Conservation (phyloP, 176 grass and related monocot genomes). For the Eleusine coracana region DNA sequence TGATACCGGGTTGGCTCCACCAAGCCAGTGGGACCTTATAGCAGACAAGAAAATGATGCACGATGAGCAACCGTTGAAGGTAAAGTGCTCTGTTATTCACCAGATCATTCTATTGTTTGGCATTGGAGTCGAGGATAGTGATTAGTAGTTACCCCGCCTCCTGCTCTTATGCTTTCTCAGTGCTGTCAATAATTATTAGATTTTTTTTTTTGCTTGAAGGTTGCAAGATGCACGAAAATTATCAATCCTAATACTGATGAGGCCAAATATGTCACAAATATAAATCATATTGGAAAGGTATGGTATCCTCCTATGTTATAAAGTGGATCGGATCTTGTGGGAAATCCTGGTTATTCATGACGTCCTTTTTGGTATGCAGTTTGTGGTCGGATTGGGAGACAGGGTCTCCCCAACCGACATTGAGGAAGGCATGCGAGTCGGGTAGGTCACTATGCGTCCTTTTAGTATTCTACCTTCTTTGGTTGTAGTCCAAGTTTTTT, state of each 20-base stretch:
- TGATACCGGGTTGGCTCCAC: slow-evolving; percentile 87
- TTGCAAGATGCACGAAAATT: slow-evolving; percentile 96
- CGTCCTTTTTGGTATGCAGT: slow-evolving; percentile 51
- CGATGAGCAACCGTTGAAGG: slow-evolving; percentile 80
- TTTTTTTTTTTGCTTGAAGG: slow-evolving; percentile 37
- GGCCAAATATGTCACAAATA: slow-evolving; percentile 52
- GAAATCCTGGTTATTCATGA: slow-evolving; percentile 2
- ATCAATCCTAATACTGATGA: slow-evolving; percentile 88
- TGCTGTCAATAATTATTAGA: too few species aligned
- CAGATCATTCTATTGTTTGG: not conserved
- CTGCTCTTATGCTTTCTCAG: too few species aligned
- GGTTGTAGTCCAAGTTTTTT: not conserved
- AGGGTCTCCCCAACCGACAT: slow-evolving; percentile 96
- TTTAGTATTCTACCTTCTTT: not conserved
- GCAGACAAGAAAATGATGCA: slow-evolving; percentile 99
- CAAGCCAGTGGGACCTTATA: slow-evolving; percentile 92
- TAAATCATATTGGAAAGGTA: slow-evolving; percentile 98
- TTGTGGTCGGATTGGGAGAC: slow-evolving; percentile 89
- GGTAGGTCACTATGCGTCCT: slow-evolving; percentile 48
- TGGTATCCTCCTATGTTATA: too few species aligned
- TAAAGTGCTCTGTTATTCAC: slow-evolving; percentile 6
- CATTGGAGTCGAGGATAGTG: too few species aligned
- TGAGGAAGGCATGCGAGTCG: slow-evolving; percentile 93
- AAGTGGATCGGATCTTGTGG: too few species aligned
- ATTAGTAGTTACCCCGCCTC: too few species aligned